Percentiles rank a stretch among this genome's conserved stretches.
Conservation (phyloP, 768 basidiomycete species). For the Hortiboletus flavorubellus region DNA sequence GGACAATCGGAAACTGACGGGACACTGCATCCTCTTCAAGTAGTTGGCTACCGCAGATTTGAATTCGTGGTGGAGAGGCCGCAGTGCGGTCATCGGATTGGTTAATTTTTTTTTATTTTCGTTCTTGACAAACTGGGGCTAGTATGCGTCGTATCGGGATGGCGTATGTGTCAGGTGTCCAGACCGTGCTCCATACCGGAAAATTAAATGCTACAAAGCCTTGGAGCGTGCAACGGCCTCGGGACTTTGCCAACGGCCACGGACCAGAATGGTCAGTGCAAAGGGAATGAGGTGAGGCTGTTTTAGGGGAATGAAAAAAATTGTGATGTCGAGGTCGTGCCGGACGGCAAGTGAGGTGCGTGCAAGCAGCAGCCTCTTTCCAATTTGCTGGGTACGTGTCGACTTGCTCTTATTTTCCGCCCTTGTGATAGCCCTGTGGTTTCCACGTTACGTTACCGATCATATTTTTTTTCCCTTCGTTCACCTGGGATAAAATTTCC, state of each 20-base stretch:
- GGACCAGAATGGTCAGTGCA: neutral
- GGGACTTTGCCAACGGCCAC: neutral
- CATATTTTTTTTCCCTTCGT: conserved; percentile 6
- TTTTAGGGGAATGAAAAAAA: conserved; percentile 26
- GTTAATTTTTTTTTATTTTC: conserved; percentile 2
- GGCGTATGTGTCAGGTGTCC: conserved; percentile 20
- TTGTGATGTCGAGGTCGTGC: conserved; percentile 5
- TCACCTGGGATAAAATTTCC: conserved; percentile 12
- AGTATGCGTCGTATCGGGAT: conserved; percentile 8
- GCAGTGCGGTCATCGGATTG: conserved; percentile 8
- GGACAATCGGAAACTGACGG: conserved; percentile 8
- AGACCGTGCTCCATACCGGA: conserved; percentile 6
- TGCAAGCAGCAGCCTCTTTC: conserved; percentile 14
- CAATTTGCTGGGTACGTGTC: conserved; percentile 10
- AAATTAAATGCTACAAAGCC: conserved; percentile 4
- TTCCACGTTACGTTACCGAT: conserved; percentile 29
- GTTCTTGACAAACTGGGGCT: neutral
- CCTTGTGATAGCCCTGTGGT: conserved; percentile 6
- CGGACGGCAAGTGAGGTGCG: conserved; percentile 18
- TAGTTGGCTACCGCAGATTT: conserved; percentile 9
- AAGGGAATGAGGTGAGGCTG: conserved; percentile 15
- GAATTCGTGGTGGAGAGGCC: conserved; percentile 4
- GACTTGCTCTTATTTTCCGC: conserved; percentile 20
- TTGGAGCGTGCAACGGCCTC: conserved; percentile 8
- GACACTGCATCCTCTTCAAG: conserved; percentile 17